These are phyloP conservation scores for Hymenoscyphus albidus DNA, from an alignment of 2,329 filamentous ascomycete genomes.

Conservation along the genomic window DNA sequence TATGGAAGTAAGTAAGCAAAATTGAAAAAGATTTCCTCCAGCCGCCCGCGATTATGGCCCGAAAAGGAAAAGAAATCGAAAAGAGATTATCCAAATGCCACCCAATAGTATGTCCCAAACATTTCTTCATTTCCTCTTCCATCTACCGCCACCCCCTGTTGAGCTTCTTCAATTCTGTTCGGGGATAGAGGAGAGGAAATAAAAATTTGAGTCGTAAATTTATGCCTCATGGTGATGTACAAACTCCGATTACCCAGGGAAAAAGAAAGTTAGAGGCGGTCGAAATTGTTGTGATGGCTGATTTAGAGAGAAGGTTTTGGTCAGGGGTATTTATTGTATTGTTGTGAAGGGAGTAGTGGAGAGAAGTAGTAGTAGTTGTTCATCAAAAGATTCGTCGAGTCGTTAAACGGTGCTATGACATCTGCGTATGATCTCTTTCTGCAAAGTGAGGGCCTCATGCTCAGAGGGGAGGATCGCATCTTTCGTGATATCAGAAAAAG, in stretches of 20 bases:
- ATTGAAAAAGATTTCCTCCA: background rate
- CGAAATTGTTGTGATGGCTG: background rate
- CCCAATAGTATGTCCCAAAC: background rate
- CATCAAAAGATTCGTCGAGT: conserved; percentile 1
- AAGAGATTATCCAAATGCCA: background rate
- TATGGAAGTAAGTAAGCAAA: background rate
- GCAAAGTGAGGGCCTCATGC: background rate
- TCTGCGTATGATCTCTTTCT: background rate
- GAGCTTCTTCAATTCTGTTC: background rate
- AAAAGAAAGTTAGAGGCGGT: background rate
- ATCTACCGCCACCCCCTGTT: background rate
- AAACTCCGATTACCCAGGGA: background rate
- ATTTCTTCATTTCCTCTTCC: background rate
- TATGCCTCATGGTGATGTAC: conserved; percentile 1
- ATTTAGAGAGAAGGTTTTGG: background rate
- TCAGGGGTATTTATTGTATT: background rate
- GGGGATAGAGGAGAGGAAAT: background rate
- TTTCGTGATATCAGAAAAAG: conserved; percentile 3
- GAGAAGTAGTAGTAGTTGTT: background rate
- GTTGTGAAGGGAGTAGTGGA: background rate
- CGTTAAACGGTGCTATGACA: background rate
- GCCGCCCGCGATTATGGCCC: background rate
- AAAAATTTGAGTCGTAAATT: background rate
- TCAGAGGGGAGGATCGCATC: background rate
- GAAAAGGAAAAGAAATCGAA: background rate